Evolutionary conservation across 768 basidiomycete species (phyloP).

Genomic region (Calocybe indica): DNA sequence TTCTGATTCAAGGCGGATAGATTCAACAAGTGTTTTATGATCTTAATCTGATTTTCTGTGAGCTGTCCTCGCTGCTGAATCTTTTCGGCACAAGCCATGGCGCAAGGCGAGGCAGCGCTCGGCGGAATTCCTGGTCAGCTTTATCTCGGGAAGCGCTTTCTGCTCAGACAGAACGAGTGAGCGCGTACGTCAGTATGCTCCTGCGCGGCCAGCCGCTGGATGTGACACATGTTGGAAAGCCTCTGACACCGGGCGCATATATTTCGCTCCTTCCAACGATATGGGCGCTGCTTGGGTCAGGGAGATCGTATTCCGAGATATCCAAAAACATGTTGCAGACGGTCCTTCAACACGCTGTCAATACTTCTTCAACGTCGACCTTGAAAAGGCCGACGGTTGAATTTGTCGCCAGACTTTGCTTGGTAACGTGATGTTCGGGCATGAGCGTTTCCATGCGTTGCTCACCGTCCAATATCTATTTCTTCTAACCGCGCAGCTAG

Average conservation of each 20-base stretch:
- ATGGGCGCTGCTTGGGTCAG: slow-evolving; percentile 59
- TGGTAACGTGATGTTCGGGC: slow-evolving; percentile 42
- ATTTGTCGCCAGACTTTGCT: slow-evolving; percentile 64
- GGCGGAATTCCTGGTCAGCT: slow-evolving; percentile 6
- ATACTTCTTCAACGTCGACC: slow-evolving; percentile 50
- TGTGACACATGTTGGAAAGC: slow-evolving; percentile 37
- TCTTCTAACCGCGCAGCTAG: slow-evolving; percentile 38
- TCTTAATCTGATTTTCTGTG: slow-evolving; percentile 74
- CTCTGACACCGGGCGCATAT: slow-evolving; percentile 56
- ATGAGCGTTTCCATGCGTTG: neutral
- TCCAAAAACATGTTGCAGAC: slow-evolving; percentile 42
- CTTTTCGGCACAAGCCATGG: slow-evolving; percentile 26
- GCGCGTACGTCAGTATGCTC: slow-evolving; percentile 53
- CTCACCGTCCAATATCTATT: too few species aligned
- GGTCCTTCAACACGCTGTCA: slow-evolving; percentile 60
- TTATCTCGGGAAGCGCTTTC: slow-evolving; percentile 15
- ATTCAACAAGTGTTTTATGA: slow-evolving; percentile 61
- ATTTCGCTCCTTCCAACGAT: slow-evolving; percentile 66
- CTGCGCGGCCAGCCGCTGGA: slow-evolving; percentile 45
- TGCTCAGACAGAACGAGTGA: slow-evolving; percentile 45
- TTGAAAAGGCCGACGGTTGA: slow-evolving; percentile 66
- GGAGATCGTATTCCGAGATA: slow-evolving; percentile 23
- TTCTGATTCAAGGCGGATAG: slow-evolving; percentile 28
- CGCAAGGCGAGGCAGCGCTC: slow-evolving; percentile 14
- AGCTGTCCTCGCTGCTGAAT: slow-evolving; percentile 61